Base-by-base conservation (phyloP, 192 early-diverging fungal species). In the Spinellus fusiger region DNA sequence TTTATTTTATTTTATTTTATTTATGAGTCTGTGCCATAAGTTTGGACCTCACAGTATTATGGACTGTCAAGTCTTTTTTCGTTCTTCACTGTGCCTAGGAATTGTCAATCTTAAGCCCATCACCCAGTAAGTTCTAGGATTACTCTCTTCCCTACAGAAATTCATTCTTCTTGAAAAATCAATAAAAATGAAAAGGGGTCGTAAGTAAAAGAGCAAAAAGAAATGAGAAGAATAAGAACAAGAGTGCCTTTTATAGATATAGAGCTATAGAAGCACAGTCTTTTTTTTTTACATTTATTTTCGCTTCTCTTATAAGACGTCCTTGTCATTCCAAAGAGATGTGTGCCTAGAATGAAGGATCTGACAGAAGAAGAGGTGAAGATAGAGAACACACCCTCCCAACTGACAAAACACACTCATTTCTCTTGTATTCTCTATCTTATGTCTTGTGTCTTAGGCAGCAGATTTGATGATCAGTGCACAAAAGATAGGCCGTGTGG, bases 61-160 rank as follows among this genome's bases (percentile, higher is more conserved):
- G 5, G 76, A 80, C n/a, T 71, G 73, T 20, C 86, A 98, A 64
- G 76, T 89, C 40, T 98, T 98, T 72, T 76, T 85, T 54, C 76
- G 74, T 55, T 81, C 91, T 7, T 74, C 80, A 53, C 72, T 86
- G n/a, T 79, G 79, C 25, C 80, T 88, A 31, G 94, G 87, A 0
- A 67, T 98, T 10, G 94, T 96, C 52, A 96, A 96, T 68, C 79
- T 93, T n/a, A 96, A 96, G 69, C 94, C 96, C 15, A 84, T 93
- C 44, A 80, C 84, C 0, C 89, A 89, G 86, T 88, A 76, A 80
- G 77, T 69, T 9, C 16, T 61, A 38, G 10, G 6, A 29, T 18
- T 6, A 1, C 10, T n/a, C n/a, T n/a, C n/a, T n/a, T n/a, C n/a
- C n/a, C n/a, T 57, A 27, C 18, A 49, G 23, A 23, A 28, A 22